Percentiles rank a stretch among this genome's conserved stretches.
These are phyloP conservation scores for Wickerhamiella galacta DNA, from an alignment of 805 yeast genomes.

Conservation along the genomic window DNA sequence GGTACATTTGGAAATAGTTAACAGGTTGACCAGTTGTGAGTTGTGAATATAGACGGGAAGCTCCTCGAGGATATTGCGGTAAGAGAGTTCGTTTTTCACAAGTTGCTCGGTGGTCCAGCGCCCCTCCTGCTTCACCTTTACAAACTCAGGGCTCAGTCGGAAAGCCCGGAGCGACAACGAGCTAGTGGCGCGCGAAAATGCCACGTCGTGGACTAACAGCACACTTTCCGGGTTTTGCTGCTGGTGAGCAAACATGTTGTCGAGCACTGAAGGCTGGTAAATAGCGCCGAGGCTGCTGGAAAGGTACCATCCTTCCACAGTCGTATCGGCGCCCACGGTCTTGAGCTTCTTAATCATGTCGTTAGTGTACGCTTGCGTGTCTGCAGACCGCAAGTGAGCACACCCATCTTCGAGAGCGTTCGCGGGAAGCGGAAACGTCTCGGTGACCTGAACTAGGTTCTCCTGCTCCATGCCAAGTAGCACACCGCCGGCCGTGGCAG, in stretches of 20 bases:
- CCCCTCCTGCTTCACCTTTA: conserved; percentile 30
- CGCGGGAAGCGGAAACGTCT: conserved; percentile 47
- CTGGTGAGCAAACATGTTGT: conserved; percentile 52
- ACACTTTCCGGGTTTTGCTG: conserved; percentile 34
- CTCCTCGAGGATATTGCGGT: conserved; percentile 54
- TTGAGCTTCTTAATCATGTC: conserved; percentile 47
- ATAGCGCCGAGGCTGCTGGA: conserved; percentile 53
- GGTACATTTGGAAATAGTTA: conserved; percentile 22
- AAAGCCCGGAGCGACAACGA: conserved; percentile 48
- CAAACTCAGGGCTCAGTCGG: conserved; percentile 46
- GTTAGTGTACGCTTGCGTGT: conserved; percentile 50
- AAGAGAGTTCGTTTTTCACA: conserved; percentile 41
- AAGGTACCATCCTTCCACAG: conserved; percentile 70
- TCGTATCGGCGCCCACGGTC: conserved; percentile 47
- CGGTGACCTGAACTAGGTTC: conserved; percentile 13
- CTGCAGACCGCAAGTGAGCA: conserved; percentile 42
- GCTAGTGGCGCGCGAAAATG: conserved; percentile 39
- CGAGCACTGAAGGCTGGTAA: conserved; percentile 44
- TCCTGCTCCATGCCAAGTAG: conserved; percentile 13
- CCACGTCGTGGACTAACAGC: conserved; percentile 49
- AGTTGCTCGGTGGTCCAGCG: conserved; percentile 53
- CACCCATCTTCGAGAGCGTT: conserved; percentile 38
- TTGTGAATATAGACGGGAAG: conserved; percentile 49
- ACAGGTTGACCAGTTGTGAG: conserved; percentile 46
- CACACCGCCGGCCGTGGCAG: conserved; percentile 16